phyloP scores from a whole-genome alignment of 805 yeast genomes.

The Gaillardinia entomophila region DNA sequence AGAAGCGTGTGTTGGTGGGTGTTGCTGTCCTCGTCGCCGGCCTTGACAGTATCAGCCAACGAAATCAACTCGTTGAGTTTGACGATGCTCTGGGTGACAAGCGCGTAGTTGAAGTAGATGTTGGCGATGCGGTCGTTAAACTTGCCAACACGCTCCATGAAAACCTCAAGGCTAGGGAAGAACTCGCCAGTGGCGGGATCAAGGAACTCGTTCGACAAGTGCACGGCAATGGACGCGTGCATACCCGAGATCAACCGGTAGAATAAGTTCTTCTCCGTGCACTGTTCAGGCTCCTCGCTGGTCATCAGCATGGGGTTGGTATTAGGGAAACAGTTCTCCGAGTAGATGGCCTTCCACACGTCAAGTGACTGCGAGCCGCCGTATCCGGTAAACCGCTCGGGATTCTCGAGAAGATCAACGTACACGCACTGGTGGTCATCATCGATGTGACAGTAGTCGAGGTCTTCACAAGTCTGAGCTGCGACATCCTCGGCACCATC shows the following conservation, averaged over 20 bases:
- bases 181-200: slow-evolving; percentile 64
- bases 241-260: slow-evolving; percentile 85
- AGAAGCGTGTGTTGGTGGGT: slow-evolving; percentile 37
- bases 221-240: slow-evolving; percentile 95
- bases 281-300: slow-evolving; percentile 39
- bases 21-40: slow-evolving; percentile 14
- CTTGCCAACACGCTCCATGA: slow-evolving; percentile 85
- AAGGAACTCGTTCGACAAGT: slow-evolving; percentile 74
- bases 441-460: slow-evolving; percentile 68
- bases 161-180: slow-evolving; percentile 76
- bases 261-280: slow-evolving; percentile 84
- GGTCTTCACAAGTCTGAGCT: slow-evolving; percentile 33
- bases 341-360: slow-evolving; percentile 90
- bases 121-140: slow-evolving; percentile 86
- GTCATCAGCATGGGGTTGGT: slow-evolving; percentile 32
- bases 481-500: slow-evolving; percentile 4
- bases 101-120: slow-evolving; percentile 86
- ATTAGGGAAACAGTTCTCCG: slow-evolving; percentile 79
- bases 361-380: slow-evolving; percentile 88
- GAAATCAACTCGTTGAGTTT: slow-evolving; percentile 40
- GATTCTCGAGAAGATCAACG: slow-evolving; percentile 82
- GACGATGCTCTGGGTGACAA: slow-evolving; percentile 74
- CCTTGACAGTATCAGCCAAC: slow-evolving; percentile 19
- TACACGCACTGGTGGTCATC: slow-evolving; percentile 67
- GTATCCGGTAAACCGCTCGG: slow-evolving; percentile 95